These are phyloP conservation scores for Saccharomyces pastorianus DNA, from an alignment of 1,139 yeast species.

Conservation along the genomic window DNA sequence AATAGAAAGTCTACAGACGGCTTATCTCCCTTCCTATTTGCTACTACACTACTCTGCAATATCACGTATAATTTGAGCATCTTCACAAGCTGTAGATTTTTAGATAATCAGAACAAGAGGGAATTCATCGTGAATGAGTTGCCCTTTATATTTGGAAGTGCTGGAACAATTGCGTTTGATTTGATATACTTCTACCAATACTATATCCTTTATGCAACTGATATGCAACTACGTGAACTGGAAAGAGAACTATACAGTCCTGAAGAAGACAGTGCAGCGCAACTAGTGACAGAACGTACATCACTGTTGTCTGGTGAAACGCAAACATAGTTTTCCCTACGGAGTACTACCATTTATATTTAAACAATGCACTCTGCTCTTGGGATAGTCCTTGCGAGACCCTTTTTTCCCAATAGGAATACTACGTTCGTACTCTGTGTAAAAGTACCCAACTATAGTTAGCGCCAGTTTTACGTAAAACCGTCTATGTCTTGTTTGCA, in stretches of 20 bases:
- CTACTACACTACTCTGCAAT: constrained; percentile 74
- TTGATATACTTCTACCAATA: constrained; percentile 62
- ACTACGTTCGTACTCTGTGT: neutral
- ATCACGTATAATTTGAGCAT: constrained; percentile 73
- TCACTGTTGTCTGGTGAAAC: neutral
- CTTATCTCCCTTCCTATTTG: constrained; percentile 67
- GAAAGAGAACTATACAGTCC: constrained; percentile 16
- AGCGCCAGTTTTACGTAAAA: neutral
- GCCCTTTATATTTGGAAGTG: constrained; percentile 78
- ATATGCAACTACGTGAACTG: constrained; percentile 23
- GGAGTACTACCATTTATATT: neutral
- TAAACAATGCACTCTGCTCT: neutral
- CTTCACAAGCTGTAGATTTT: constrained; percentile 39
- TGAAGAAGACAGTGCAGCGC: neutral
- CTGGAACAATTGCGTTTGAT: constrained; percentile 81
- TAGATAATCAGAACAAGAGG: constrained; percentile 32
- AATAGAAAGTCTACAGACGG: constrained; percentile 76
- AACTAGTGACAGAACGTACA: neutral
- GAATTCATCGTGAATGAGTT: constrained; percentile 58
- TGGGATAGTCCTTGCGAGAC: neutral
- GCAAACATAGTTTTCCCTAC: neutral
- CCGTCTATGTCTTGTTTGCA: neutral
- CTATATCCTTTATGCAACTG: constrained; percentile 29
- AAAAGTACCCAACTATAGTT: neutral
- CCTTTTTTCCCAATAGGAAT: neutral